Evolutionary conservation across 768 basidiomycete species (phyloP).

Genomic region (Suillus tomentosus): DNA sequence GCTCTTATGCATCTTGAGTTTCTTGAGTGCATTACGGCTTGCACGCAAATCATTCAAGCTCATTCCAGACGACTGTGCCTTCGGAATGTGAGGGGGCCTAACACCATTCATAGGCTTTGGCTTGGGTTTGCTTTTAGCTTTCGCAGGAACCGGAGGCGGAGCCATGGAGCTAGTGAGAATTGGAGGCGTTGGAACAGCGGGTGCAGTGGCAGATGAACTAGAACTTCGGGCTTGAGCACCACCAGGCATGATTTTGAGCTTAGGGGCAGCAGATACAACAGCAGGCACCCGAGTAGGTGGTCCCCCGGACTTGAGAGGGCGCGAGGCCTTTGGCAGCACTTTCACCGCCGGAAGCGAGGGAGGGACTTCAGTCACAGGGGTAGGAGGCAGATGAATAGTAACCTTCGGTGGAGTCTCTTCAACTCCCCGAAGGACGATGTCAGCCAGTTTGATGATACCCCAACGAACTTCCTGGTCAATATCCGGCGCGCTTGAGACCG

Average conservation of each 20-base stretch:
- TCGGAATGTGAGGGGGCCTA: constrained; percentile 55
- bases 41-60: constrained; percentile 72
- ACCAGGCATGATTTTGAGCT: constrained; percentile 50
- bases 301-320: constrained; percentile 37
- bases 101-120: constrained; percentile 19
- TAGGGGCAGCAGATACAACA: constrained; percentile 43
- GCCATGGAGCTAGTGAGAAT: constrained; percentile 30
- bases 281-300: constrained; percentile 34
- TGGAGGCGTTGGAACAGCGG: constrained; percentile 11
- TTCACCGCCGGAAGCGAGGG: constrained; percentile 61
- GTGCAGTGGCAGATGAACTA: constrained; percentile 22
- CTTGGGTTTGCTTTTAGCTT: constrained; percentile 29
- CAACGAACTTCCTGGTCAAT: constrained; percentile 89
- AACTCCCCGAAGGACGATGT: constrained; percentile 79
- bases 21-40: constrained; percentile 77
- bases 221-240: constrained; percentile 16
- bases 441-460: constrained; percentile 89
- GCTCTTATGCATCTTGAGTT: constrained; percentile 73
- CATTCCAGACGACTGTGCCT: constrained; percentile 80
- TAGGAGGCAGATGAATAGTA: constrained; percentile 76
- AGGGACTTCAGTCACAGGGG: constrained; percentile 64
- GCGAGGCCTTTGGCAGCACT: constrained; percentile 43
- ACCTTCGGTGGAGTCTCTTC: constrained; percentile 88
- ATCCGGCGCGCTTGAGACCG: constrained; percentile 57
- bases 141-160: constrained; percentile 29